phyloP scores from a whole-genome alignment of 352 stramenopile species.

The Pythium aquatile region DNA sequence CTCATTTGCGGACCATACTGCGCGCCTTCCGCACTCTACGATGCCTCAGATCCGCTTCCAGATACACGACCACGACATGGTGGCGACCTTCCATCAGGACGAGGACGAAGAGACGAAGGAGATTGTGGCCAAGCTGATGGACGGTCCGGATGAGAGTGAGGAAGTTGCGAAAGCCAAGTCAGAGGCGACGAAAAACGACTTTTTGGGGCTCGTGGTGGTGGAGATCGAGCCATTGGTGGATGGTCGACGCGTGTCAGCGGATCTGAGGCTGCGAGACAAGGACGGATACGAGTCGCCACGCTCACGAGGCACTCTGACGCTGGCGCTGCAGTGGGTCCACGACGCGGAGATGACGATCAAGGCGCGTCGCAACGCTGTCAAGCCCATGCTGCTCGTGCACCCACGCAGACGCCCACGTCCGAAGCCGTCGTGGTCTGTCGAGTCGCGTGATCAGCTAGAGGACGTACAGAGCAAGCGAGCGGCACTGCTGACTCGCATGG shows the following conservation, averaged over 20 bases:
- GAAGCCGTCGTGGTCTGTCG: constrained; percentile 11
- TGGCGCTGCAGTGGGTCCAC: constrained; percentile 65
- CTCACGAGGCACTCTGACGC: constrained; percentile 39
- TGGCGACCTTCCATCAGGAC: constrained; percentile 14
- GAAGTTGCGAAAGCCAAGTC: not conserved
- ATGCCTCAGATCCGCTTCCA: constrained; percentile 9
- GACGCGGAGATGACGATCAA: constrained; percentile 5
- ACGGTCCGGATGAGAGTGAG: not conserved
- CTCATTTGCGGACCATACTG: constrained; percentile 32
- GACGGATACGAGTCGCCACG: constrained; percentile 27
- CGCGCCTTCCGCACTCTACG: not conserved
- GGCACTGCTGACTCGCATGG: constrained; percentile 1
- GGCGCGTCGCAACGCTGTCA: constrained; percentile 19
- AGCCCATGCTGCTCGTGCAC: constrained; percentile 22
- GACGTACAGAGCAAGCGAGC: not conserved
- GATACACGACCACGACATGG: constrained; percentile 47
- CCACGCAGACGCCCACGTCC: constrained; percentile 12
- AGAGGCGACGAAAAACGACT: constrained; percentile 30
- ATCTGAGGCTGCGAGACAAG: constrained; percentile 38
- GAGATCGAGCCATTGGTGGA: constrained; percentile 43
- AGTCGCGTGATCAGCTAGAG: constrained; percentile 1
- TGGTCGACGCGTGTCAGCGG: constrained; percentile 37
- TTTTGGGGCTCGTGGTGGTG: constrained; percentile 45
- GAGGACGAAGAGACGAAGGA: constrained; percentile 7
- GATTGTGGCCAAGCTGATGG: not conserved